Evolutionary conservation across 2,329 filamentous ascomycete species (phyloP).

Genomic region (Ophiostoma angusticollis): DNA sequence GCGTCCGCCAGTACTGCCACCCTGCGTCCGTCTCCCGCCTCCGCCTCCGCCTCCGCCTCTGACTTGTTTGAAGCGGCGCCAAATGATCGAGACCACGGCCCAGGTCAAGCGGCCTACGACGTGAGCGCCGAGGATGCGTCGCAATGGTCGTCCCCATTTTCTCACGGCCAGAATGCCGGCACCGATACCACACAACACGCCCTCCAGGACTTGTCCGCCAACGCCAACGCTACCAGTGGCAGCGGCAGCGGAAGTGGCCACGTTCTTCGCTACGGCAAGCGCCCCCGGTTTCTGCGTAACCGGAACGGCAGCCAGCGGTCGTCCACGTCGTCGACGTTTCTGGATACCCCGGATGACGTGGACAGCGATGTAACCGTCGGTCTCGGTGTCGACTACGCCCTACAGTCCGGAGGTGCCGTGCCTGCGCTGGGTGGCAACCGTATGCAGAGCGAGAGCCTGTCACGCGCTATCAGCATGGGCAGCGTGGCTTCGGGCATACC

Average conservation of each 20-base stretch:
- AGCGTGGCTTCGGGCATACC: conserved; percentile 72
- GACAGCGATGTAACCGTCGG: conserved; percentile 64
- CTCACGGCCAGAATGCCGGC: too few relatives aligned
- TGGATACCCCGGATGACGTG: conserved; percentile 43
- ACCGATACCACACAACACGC: too few relatives aligned
- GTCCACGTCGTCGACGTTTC: conserved; percentile 45
- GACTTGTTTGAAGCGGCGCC: too few relatives aligned
- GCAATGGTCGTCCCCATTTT: too few relatives aligned
- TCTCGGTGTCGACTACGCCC: conserved; percentile 58
- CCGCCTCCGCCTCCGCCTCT: too few relatives aligned
- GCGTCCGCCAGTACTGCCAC: conserved; percentile 15
- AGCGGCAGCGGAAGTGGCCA: conserved; percentile 30
- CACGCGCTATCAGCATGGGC: conserved; percentile 71
- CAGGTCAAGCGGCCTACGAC: too few relatives aligned
- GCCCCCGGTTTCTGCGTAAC: conserved; percentile 46
- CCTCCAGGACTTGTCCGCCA: too few relatives aligned
- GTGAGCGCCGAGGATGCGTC: too few relatives aligned
- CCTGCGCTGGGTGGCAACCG: conserved; percentile 41
- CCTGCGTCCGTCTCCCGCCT: too few relatives aligned
- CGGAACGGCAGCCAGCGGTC: conserved; percentile 45
- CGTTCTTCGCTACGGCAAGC: conserved; percentile 31
- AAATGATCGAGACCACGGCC: too few relatives aligned
- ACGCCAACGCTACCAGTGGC: too few relatives aligned
- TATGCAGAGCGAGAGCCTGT: conserved; percentile 43
- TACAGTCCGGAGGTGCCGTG: conserved; percentile 68